phyloP scores from a whole-genome alignment of 192 early-diverging fungal species.

The Coemansia sp. region DNA sequence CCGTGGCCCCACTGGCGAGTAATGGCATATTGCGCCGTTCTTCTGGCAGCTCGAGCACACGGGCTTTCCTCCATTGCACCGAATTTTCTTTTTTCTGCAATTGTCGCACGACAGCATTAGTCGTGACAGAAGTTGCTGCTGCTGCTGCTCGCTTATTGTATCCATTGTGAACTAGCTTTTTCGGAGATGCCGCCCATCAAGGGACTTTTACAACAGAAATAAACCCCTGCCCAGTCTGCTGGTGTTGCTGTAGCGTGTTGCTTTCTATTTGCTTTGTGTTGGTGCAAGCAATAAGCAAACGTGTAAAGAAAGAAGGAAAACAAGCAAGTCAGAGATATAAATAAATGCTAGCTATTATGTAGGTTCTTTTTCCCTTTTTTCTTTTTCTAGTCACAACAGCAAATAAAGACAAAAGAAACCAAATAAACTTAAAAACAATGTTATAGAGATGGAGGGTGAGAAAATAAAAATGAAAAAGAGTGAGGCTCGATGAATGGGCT shows the following conservation, averaged over 20 bases:
- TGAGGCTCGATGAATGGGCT: not conserved
- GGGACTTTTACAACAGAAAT: too few relatives aligned
- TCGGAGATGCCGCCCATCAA: not conserved
- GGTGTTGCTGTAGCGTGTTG: too few relatives aligned
- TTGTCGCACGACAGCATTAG: slow-evolving; percentile 47
- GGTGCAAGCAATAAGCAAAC: not conserved
- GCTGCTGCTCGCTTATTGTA: not conserved
- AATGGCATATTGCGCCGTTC: slow-evolving; percentile 21
- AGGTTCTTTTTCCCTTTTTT: too few relatives aligned
- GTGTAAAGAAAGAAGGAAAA: too few relatives aligned
- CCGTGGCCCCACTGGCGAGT: slow-evolving; percentile 50
- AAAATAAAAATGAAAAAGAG: not conserved
- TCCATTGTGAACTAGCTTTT: not conserved
- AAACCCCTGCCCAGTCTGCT: too few relatives aligned
- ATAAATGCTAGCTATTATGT: too few relatives aligned
- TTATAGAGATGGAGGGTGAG: too few relatives aligned
- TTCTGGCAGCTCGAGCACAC: slow-evolving; percentile 30
- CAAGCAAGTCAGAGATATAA: too few relatives aligned
- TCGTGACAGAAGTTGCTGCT: slow-evolving; percentile 7
- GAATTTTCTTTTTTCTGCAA: slow-evolving; percentile 42
- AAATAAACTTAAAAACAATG: too few relatives aligned
- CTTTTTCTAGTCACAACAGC: too few relatives aligned
- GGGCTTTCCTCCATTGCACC: slow-evolving; percentile 43
- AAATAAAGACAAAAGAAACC: too few relatives aligned
- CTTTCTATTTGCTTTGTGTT: too few relatives aligned